Evolutionary conservation across 2,329 filamentous ascomycete genomes (phyloP).

Genomic region (Malbranchea cinnamomea): DNA sequence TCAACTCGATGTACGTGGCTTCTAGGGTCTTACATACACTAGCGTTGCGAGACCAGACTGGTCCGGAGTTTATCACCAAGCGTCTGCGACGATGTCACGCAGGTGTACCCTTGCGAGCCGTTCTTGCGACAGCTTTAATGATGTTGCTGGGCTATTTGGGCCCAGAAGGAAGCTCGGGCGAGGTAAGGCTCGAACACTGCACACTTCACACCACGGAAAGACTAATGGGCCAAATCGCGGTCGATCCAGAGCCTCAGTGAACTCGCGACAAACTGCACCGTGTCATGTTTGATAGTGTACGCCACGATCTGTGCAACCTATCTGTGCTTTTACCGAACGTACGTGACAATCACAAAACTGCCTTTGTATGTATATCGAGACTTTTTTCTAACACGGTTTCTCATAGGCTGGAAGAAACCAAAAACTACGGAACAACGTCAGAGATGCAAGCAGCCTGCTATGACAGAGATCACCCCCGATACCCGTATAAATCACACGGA

Average conservation of each 20-base stretch:
- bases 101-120: conserved; percentile 26
- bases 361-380: neutral
- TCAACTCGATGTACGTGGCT: conserved; percentile 30
- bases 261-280: conserved; percentile 23
- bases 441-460: conserved; percentile 13
- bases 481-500: conserved; percentile 17
- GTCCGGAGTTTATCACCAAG: conserved; percentile 27
- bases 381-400: no score
- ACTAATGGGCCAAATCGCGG: no score
- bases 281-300: conserved; percentile 29
- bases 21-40: conserved; percentile 31
- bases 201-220: neutral
- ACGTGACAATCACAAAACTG: conserved; percentile 5
- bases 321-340: conserved; percentile 21
- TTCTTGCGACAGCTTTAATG: conserved; percentile 25
- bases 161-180: conserved; percentile 21
- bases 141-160: conserved; percentile 29
- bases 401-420: conserved; percentile 23
- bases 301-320: conserved; percentile 27
- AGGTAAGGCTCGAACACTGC: conserved; percentile 14
- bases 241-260: conserved; percentile 21
- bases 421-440: conserved; percentile 25
- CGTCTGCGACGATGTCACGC: conserved; percentile 22
- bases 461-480: conserved; percentile 13
- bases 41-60: conserved; percentile 23